A percentile compares a stretch with the other conserved stretches of the same genome.
Evolutionary conservation across 2,329 filamentous ascomycete genomes (phyloP).

Genomic region (Talaromyces sp.): DNA sequence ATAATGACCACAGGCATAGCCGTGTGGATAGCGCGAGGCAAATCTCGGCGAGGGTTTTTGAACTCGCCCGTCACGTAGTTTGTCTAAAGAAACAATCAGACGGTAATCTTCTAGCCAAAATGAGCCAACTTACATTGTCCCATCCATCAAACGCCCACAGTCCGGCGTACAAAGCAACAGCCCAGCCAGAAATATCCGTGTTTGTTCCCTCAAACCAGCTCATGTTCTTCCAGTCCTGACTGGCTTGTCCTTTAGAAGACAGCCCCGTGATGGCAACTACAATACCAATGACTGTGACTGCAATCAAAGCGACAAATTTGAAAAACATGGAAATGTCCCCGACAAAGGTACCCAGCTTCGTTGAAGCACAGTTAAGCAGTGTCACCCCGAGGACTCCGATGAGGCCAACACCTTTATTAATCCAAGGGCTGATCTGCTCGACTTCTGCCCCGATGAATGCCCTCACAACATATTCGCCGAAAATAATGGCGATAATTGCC

Average conservation of each 20-base stretch:
- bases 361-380: constrained; percentile 83
- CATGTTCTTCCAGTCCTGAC: constrained; percentile 77
- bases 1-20: constrained; percentile 92
- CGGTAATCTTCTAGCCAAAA: background rate
- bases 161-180: constrained; percentile 88
- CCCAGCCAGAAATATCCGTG: constrained; percentile 76
- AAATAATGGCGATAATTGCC: constrained; percentile 95
- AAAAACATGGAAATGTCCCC: constrained; percentile 95
- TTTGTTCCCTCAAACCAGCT: constrained; percentile 87
- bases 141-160: constrained; percentile 98
- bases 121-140: constrained; percentile 72
- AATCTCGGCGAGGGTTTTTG: constrained; percentile 80
- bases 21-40: constrained; percentile 92
- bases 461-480: constrained; percentile 93
- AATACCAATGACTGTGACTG: constrained; percentile 80
- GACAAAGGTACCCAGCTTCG: constrained; percentile 75
- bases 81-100: constrained; percentile 52
- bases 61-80: constrained; percentile 98
- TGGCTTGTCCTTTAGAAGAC: constrained; percentile 69
- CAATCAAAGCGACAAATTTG: constrained; percentile 86
- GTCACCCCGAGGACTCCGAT: constrained; percentile 71
- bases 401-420: constrained; percentile 83
- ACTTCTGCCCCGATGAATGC: constrained; percentile 83
- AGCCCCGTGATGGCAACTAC: constrained; percentile 83
- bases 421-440: constrained; percentile 73